phyloP scores from a whole-genome alignment of 371 early-diverging fungal genomes.

The Capillidium heterosporum region DNA sequence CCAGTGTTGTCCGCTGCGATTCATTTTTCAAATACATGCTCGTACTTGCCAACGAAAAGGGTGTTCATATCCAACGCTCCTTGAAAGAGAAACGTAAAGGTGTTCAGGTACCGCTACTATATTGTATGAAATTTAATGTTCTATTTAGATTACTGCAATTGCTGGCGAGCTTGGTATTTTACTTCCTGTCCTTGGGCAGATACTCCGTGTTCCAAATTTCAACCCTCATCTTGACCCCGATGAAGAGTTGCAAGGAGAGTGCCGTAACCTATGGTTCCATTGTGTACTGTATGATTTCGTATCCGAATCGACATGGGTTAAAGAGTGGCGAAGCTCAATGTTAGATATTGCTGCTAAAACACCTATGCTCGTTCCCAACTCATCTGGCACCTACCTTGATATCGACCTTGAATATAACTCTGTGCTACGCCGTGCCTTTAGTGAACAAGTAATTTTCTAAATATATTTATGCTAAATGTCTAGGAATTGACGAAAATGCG shows the following conservation, averaged over 20 bases:
- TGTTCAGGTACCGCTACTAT: constrained; percentile 7
- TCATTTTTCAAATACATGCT: constrained; percentile 32
- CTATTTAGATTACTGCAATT: constrained; percentile 18
- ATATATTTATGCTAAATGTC: neutral
- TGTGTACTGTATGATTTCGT: constrained; percentile 58
- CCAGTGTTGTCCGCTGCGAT: constrained; percentile 31
- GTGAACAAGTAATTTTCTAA: constrained; percentile 30
- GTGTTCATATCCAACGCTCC: constrained; percentile 34
- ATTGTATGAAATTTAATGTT: too few relatives aligned
- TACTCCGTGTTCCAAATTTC: constrained; percentile 37
- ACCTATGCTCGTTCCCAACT: constrained; percentile 57
- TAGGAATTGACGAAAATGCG: constrained; percentile 9
- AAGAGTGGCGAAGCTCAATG: constrained; percentile 50
- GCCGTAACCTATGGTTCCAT: constrained; percentile 83
- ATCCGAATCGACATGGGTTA: constrained; percentile 57
- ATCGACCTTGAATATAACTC: constrained; percentile 81
- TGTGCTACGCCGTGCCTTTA: constrained; percentile 44
- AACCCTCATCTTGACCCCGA: constrained; percentile 33
- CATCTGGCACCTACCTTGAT: constrained; percentile 57
- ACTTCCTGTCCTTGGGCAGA: constrained; percentile 39
- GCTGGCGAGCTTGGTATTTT: constrained; percentile 40
- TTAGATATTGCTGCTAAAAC: constrained; percentile 61
- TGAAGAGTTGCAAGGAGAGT: constrained; percentile 42
- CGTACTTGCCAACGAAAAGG: constrained; percentile 46
- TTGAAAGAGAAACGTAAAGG: constrained; percentile 27